Percentiles rank a stretch among this genome's conserved stretches.
Conservation (phyloP, 768 basidiomycete species). For the Boletellus ananas region DNA sequence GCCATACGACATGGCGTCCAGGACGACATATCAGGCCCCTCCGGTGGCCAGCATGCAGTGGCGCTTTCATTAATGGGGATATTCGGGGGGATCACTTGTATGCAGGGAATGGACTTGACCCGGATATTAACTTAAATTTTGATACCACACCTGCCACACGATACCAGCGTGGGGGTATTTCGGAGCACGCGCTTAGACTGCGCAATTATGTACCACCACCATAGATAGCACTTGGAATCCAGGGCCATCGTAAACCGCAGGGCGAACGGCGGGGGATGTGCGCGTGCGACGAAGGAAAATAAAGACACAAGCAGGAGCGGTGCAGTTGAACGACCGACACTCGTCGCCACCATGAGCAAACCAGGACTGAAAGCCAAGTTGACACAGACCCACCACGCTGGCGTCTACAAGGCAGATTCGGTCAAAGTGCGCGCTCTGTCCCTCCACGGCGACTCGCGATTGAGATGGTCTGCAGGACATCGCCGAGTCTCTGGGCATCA, state of each 20-base stretch:
- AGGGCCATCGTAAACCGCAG: too few relatives aligned
- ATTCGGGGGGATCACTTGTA: too few relatives aligned
- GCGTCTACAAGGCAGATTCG: slow-evolving; percentile 60
- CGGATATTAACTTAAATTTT: neutral
- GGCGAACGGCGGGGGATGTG: too few relatives aligned
- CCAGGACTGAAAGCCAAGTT: slow-evolving; percentile 44
- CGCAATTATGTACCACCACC: neutral
- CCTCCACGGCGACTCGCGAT: slow-evolving; percentile 4
- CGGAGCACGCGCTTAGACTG: neutral
- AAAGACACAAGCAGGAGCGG: neutral
- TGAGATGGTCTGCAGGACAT: slow-evolving; percentile 59
- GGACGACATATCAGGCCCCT: neutral
- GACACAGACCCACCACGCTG: slow-evolving; percentile 48
- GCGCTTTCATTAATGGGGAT: slow-evolving; percentile 4
- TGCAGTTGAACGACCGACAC: neutral
- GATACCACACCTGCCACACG: neutral
- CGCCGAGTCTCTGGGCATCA: slow-evolving; percentile 81
- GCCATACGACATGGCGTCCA: slow-evolving; percentile 4
- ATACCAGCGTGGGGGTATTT: too few relatives aligned
- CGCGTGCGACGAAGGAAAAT: too few relatives aligned
- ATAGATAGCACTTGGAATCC: too few relatives aligned
- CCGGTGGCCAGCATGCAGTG: neutral
- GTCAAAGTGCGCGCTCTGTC: slow-evolving; percentile 47
- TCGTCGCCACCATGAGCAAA: slow-evolving; percentile 35
- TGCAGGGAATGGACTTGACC: too few relatives aligned